Evolutionary conservation across 495 filamentous ascomycete species (phyloP).

Genomic region (Jackrogersella minutella): DNA sequence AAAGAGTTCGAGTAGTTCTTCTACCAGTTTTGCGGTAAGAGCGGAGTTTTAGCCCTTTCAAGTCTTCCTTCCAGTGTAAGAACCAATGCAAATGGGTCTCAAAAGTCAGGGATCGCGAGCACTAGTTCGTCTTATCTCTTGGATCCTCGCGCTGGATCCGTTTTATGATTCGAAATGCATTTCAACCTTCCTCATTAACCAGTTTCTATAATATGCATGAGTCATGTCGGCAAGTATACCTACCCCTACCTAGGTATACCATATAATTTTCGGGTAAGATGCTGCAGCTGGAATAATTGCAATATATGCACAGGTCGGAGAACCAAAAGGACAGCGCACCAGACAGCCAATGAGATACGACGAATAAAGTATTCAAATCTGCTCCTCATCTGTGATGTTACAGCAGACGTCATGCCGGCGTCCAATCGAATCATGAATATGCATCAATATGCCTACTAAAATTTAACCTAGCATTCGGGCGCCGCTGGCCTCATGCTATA

Average conservation of each 20-base stretch:
- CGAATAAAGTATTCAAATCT: neutral
- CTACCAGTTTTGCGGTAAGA: neutral
- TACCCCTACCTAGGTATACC: too few species aligned
- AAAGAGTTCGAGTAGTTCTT: neutral
- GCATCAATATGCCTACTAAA: neutral
- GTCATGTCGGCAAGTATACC: neutral
- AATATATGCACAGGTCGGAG: conserved; percentile 1
- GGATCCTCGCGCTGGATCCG: neutral
- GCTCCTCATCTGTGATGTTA: neutral
- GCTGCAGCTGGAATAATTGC: neutral
- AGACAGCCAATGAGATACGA: neutral
- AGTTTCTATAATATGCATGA: neutral
- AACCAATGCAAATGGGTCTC: neutral
- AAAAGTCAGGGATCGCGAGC: neutral
- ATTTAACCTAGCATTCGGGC: neutral
- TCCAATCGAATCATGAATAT: neutral
- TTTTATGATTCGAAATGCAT: neutral
- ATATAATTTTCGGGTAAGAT: neutral
- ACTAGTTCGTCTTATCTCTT: neutral
- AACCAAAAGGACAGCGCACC: neutral
- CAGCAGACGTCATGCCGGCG: neutral
- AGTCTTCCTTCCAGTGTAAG: neutral
- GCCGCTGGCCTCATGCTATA: neutral
- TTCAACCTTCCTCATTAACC: neutral
- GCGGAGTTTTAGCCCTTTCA: neutral